Evolutionary conservation across 441 rosid genomes (phyloP).

Genomic region (Pelargonium myrrhifolium): DNA sequence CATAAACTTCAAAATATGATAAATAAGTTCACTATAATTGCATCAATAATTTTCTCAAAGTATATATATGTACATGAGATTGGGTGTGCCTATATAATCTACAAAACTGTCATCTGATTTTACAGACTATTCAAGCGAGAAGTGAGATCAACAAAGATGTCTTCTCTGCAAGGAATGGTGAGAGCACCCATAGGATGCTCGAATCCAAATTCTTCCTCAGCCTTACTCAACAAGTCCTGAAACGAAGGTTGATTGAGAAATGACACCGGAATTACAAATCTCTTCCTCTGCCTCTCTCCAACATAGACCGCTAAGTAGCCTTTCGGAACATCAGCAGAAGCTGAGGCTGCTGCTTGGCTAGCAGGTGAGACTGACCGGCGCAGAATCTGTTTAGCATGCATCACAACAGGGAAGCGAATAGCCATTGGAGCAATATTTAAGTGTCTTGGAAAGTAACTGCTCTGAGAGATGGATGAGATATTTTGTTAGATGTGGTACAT

Average conservation of each 20-base stretch:
- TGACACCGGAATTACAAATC: slow-evolving; percentile 15
- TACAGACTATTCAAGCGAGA: not conserved
- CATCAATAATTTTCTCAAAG: no score
- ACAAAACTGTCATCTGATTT: no score
- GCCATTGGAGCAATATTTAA: slow-evolving; percentile 6
- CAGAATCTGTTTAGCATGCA: slow-evolving; percentile 21
- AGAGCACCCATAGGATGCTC: slow-evolving; percentile 6
- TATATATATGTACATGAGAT: no score
- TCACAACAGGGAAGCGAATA: slow-evolving; percentile 12
- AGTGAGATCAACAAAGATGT: slow-evolving; percentile 2
- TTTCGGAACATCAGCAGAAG: slow-evolving; percentile 18
- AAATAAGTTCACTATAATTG: no score
- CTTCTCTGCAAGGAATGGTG: slow-evolving; percentile 8
- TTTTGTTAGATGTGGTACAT: not conserved
- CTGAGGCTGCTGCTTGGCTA: not conserved
- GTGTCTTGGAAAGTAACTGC: no score
- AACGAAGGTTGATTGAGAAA: slow-evolving; percentile 8
- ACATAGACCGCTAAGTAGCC: slow-evolving; percentile 15
- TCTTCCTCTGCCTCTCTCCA: slow-evolving; percentile 10
- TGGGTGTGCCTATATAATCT: no score
- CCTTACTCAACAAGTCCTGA: not conserved
- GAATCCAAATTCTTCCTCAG: slow-evolving; percentile 2
- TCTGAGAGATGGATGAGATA: not conserved
- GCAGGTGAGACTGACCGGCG: not conserved
- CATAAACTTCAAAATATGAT: no score